Evolutionary conservation across 352 stramenopile species (phyloP).

Genomic region (Elongisporangium anandrum): DNA sequence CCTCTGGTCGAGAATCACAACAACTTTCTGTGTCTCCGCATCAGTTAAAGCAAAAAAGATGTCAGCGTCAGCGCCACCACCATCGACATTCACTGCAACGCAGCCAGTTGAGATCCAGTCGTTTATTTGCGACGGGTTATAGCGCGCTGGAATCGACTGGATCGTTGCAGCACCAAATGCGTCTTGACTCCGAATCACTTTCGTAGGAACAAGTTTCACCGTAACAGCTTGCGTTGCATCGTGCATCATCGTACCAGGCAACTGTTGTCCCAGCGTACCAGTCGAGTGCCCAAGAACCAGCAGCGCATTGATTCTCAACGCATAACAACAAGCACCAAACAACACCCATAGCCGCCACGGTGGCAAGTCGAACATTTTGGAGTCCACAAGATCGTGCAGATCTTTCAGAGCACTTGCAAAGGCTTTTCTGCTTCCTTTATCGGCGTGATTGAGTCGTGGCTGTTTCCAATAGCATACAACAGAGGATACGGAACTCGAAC

Average conservation of each 20-base stretch:
- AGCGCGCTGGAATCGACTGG: neutral
- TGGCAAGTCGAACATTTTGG: neutral
- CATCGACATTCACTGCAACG: neutral
- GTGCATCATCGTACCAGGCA: neutral
- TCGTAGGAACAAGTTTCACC: neutral
- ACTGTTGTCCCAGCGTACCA: constrained; percentile 7
- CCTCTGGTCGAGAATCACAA: neutral
- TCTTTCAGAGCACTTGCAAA: neutral
- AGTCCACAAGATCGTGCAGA: neutral
- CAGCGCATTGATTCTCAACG: constrained; percentile 27
- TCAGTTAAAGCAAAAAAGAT: neutral
- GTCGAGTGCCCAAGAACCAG: constrained; percentile 19
- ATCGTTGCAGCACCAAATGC: neutral
- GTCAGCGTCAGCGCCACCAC: neutral
- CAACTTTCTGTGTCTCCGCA: neutral
- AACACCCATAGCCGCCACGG: constrained; percentile 12
- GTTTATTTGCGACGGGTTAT: too few species aligned
- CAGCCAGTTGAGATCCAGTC: neutral
- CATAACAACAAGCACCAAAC: constrained; percentile 33
- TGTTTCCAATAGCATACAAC: constrained; percentile 6
- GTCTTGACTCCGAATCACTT: neutral
- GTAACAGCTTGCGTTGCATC: neutral
- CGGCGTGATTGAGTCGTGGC: neutral
- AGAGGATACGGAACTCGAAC: constrained; percentile 10
- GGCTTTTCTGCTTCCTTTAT: neutral